Evolutionary conservation across 73 alveolate species (phyloP).

Genomic region (Effrenium voratum): DNA sequence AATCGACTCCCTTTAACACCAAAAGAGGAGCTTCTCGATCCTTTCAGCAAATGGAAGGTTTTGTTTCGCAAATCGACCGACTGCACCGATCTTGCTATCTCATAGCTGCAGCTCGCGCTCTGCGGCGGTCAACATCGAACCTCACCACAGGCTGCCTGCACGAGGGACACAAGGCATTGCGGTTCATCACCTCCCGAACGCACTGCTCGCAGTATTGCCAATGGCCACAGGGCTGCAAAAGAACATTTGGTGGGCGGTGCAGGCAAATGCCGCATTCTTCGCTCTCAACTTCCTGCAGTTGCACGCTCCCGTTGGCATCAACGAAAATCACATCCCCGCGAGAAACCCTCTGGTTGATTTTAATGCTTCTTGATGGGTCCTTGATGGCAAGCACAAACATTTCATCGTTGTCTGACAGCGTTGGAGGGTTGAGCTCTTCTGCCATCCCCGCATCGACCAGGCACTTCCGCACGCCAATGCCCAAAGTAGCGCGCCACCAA

Average conservation of each 20-base stretch:
- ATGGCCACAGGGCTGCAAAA: conserved; percentile 14
- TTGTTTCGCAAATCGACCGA: too few species aligned
- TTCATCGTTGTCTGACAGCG: neutral
- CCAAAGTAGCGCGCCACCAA: neutral
- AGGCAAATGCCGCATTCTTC: neutral
- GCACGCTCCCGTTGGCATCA: neutral
- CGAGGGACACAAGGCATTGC: neutral
- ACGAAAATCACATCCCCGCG: neutral
- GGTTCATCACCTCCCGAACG: neutral
- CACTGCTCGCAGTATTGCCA: neutral
- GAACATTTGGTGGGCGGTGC: neutral
- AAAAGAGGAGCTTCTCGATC: too few species aligned
- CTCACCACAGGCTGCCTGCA: neutral
- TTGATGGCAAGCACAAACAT: neutral
- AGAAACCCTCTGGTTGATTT: neutral
- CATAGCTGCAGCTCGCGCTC: too few species aligned
- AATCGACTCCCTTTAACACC: too few species aligned
- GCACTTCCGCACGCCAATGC: neutral
- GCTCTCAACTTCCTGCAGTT: neutral
- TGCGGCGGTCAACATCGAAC: neutral
- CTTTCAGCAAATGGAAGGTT: too few species aligned
- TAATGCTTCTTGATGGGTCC: neutral
- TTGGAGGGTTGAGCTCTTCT: conserved; percentile 17
- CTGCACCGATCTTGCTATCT: too few species aligned
- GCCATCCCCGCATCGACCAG: neutral